Evolutionary conservation across 2,329 filamentous ascomycete genomes (phyloP).

Genomic region (Xenoacremonium recifei): DNA sequence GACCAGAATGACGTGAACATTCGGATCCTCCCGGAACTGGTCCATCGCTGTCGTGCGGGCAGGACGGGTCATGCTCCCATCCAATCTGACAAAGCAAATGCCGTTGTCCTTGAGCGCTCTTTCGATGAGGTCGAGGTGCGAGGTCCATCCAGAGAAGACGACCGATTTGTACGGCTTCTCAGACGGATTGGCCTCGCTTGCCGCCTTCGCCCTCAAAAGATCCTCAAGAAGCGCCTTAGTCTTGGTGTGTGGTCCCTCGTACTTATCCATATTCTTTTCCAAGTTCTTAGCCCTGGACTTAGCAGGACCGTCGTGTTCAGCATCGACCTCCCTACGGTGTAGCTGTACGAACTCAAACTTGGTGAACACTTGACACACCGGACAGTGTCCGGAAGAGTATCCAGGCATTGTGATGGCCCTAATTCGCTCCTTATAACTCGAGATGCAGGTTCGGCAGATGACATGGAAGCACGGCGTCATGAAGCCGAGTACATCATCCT

Average conservation of each 20-base stretch:
- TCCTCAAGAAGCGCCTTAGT: constrained; percentile 79
- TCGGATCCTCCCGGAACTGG: constrained; percentile 69
- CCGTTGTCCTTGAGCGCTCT: constrained; percentile 67
- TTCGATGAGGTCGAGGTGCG: constrained; percentile 89
- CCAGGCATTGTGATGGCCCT: constrained; percentile 35
- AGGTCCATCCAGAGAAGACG: constrained; percentile 95
- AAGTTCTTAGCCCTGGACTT: constrained; percentile 29
- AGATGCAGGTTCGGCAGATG: constrained; percentile 73
- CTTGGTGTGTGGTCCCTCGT: constrained; percentile 88
- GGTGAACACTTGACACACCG: constrained; percentile 64
- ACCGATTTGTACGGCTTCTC: constrained; percentile 87
- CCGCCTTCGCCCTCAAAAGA: constrained; percentile 62
- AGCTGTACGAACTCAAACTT: constrained; percentile 67
- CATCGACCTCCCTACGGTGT: constrained; percentile 57
- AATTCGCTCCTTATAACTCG: constrained; percentile 54
- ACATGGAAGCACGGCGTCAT: constrained; percentile 89
- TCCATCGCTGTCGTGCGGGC: constrained; percentile 75
- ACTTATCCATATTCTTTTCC: constrained; percentile 64
- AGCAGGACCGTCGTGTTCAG: constrained; percentile 54
- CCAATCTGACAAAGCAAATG: constrained; percentile 76
- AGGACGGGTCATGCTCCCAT: constrained; percentile 80
- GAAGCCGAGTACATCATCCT: constrained; percentile 67
- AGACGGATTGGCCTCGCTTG: constrained; percentile 58
- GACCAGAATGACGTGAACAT: constrained; percentile 78
- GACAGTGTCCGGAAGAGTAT: constrained; percentile 55